Conservation (phyloP, 2,329 filamentous ascomycete species). For the Colletotrichum musicola region DNA sequence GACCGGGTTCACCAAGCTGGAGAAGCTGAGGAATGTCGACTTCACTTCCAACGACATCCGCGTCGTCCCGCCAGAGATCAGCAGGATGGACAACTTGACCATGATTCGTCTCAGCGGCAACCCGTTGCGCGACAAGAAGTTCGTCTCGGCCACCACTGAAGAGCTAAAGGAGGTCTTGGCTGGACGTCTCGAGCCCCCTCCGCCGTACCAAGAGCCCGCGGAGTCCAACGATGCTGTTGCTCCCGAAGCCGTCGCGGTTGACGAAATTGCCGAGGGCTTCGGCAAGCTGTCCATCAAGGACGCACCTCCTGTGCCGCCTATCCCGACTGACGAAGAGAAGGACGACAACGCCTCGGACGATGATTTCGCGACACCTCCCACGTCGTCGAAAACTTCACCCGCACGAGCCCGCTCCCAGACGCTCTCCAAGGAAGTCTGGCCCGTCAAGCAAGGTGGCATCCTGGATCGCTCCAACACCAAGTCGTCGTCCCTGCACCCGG, state of each 20-base stretch:
- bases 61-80: conserved; percentile 80
- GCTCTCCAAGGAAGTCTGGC: conserved; percentile 62
- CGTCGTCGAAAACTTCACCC: conserved; percentile 64
- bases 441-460: conserved; percentile 70
- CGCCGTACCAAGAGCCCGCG: conserved; percentile 51
- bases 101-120: conserved; percentile 88
- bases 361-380: conserved; percentile 70
- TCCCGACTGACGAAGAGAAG: conserved; percentile 46
- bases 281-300: conserved; percentile 32
- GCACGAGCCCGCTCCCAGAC: conserved; percentile 63
- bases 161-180: conserved; percentile 83
- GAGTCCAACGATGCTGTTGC: conserved; percentile 25
- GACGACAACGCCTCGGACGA: conserved; percentile 66
- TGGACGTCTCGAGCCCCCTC: conserved; percentile 72
- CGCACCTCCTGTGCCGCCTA: background rate
- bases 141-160: conserved; percentile 82
- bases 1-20: conserved; percentile 76
- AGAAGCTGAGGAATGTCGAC: conserved; percentile 80
- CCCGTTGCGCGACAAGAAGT: conserved; percentile 88
- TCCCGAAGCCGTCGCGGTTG: conserved; percentile 46
- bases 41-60: conserved; percentile 88
- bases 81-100: conserved; percentile 81
- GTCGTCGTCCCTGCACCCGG: conserved; percentile 70
- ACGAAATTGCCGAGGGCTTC: conserved; percentile 45
- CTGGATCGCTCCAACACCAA: conserved; percentile 79